Evolutionary conservation across 306 rosid genomes (phyloP).

Genomic region (Lupinus albus): DNA sequence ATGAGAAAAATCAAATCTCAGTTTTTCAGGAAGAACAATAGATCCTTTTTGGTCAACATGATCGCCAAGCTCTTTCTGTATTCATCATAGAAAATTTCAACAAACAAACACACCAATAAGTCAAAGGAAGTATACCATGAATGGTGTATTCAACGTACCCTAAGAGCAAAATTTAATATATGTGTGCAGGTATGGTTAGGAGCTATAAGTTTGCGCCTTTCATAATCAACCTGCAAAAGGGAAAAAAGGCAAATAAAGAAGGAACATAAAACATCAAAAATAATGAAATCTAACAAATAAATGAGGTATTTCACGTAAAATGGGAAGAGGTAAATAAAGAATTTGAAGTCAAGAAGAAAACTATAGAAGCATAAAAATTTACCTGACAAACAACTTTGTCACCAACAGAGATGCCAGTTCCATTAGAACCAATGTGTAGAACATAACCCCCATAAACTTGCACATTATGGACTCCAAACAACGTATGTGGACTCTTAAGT

Average conservation of each 20-base stretch:
- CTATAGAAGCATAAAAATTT: conserved; percentile 26
- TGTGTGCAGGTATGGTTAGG: conserved; percentile 99
- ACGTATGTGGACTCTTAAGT: conserved; percentile 60
- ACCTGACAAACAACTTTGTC: conserved; percentile 87
- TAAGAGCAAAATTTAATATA: conserved; percentile 95
- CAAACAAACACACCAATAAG: conserved; percentile 17
- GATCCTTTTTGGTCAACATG: conserved; percentile 97
- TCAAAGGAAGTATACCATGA: background rate
- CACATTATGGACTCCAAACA: conserved; percentile 76
- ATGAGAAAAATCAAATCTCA: conserved; percentile 96
- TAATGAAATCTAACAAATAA: conserved; percentile 12
- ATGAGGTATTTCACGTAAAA: conserved; percentile 24
- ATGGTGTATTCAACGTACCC: conserved; percentile 55
- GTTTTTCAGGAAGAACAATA: conserved; percentile 93
- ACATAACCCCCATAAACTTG: conserved; percentile 90
- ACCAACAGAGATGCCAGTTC: conserved; percentile 66
- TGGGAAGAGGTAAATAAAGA: conserved; percentile 7
- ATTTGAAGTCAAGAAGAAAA: background rate
- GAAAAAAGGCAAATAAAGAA: conserved; percentile 21
- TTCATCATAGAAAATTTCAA: conserved; percentile 33
- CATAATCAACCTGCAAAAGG: conserved; percentile 78
- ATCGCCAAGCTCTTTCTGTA: conserved; percentile 90
- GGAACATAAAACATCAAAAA: background rate
- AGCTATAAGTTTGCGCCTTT: conserved; percentile 77
- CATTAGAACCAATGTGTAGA: conserved; percentile 82